Evolutionary conservation across 352 stramenopile genomes (phyloP), one percentile per base, ranked within the genome.

Genomic region (Pythium phragmitis): DNA sequence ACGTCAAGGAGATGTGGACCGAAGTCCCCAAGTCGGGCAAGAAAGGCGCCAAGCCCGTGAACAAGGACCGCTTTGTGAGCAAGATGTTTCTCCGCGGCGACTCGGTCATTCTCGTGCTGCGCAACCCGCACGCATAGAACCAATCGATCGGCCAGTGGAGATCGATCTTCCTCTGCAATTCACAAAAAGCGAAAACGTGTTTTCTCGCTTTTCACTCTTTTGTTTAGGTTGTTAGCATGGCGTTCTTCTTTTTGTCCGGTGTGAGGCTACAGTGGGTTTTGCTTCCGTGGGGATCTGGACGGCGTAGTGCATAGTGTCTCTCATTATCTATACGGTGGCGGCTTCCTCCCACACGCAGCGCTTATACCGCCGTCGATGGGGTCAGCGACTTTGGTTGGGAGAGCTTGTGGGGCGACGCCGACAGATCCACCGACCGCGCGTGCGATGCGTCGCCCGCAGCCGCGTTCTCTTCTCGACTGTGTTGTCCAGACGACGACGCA

Each of bases 1-100:
- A 99, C 74, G 98, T 99, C 42, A 99, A 99, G 79, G 98, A 99
- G 85, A 99, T 99, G 94, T 99, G 98, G 98, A 99, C 97, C 19
- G 98, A 99, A 86, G 85, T 90, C 59, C 96, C 96, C 66, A 99
- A 99, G 82, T 96, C 92, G 77, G 91, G 91, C 53, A 98, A 97
- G 72, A 98, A 98, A 68, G 89, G 93, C 51, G 94, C 92, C 59
- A 97, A 97, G 70, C 85, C 94, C 16, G 87, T 99, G n/a, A 99
- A 99, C 80, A 99, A 99, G 69, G 96, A 99, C 84, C 85, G 97
- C 74, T 99, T 99, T 68, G 92, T 99, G 45, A 98, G 92, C 79
- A 99, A 99, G 79, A 99, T 99, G 93, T 99, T 99, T 78, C 76
- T 99, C 57, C 84, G 98, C 57, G 98, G 98, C 55, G 98, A 99